Evolutionary conservation across 805 yeast genomes (phyloP).

Genomic region (Pichia phayaonensis): DNA sequence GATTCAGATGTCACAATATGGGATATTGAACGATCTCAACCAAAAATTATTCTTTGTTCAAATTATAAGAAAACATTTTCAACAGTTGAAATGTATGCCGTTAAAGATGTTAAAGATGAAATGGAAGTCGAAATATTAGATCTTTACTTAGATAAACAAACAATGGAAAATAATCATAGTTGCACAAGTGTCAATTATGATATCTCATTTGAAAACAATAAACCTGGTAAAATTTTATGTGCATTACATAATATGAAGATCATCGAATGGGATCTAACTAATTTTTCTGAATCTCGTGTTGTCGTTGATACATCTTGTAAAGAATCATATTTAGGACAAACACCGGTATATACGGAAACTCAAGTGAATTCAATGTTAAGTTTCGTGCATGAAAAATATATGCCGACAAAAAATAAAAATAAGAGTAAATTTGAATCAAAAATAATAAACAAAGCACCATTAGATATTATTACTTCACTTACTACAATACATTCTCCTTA

Average conservation of each 20-base stretch:
- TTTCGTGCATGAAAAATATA: conserved; percentile 33
- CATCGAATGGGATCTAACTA: conserved; percentile 33
- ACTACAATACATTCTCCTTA: conserved; percentile 8
- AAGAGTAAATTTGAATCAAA: conserved; percentile 6
- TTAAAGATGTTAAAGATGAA: conserved; percentile 18
- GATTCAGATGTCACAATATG: conserved; percentile 58
- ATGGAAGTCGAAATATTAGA: conserved; percentile 19
- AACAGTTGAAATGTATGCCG: conserved; percentile 21
- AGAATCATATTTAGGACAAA: conserved; percentile 5
- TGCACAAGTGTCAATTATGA: conserved; percentile 18
- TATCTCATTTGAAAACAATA: conserved; percentile 4
- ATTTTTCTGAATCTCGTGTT: conserved; percentile 26
- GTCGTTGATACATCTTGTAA: conserved; percentile 18
- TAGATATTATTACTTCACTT: conserved; percentile 7
- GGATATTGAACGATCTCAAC: conserved; percentile 62
- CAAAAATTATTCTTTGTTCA: conserved; percentile 30
- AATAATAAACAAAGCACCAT: conserved; percentile 11
- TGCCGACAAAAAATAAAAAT: conserved; percentile 6
- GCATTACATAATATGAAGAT: conserved; percentile 19
- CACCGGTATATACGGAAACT: conserved; percentile 23
- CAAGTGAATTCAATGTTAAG: conserved; percentile 33
- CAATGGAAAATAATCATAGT: conserved; percentile 16
- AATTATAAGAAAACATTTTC: conserved; percentile 16
- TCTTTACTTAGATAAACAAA: conserved; percentile 9
- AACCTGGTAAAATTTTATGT: conserved; percentile 12